Conservation (phyloP, 2,329 filamentous ascomycete genomes). For the Ilyonectria destructans region DNA sequence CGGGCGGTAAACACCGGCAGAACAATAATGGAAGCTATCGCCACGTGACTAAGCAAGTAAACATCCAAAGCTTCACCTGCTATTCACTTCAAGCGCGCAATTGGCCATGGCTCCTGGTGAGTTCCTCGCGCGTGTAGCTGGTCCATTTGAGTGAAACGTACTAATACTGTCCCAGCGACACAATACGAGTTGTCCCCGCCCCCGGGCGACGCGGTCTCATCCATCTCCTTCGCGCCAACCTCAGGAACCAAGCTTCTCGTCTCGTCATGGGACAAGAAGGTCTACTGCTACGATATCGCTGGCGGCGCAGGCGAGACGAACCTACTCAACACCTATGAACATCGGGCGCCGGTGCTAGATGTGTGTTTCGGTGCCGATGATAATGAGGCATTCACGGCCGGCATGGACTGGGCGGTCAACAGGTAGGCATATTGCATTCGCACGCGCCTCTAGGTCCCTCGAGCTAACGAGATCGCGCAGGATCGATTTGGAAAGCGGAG, state of each 20-base stretch:
- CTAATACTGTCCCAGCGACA: conserved; percentile 63
- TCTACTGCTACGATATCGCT: conserved; percentile 88
- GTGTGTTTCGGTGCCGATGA: conserved; percentile 91
- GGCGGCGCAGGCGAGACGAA: conserved; percentile 68
- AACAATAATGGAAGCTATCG: conserved; percentile 47
- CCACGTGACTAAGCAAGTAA: conserved; percentile 59
- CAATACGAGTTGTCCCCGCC: conserved; percentile 89
- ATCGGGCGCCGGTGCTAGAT: conserved; percentile 89
- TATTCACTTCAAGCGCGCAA: conserved; percentile 37
- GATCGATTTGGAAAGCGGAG: conserved; percentile 80
- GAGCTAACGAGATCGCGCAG: conserved; percentile 50
- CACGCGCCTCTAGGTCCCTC: conserved; percentile 15
- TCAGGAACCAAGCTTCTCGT: conserved; percentile 86
- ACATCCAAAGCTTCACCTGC: conserved; percentile 51
- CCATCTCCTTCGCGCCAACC: conserved; percentile 86
- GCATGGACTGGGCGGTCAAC: conserved; percentile 89
- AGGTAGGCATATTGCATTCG: conserved; percentile 63
- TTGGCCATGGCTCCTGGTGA: conserved; percentile 61
- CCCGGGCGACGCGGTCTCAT: conserved; percentile 89
- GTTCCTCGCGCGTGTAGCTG: conserved; percentile 27
- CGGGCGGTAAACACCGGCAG: conserved; percentile 53
- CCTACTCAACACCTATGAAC: conserved; percentile 82
- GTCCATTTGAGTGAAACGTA: not conserved
- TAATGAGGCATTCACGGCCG: conserved; percentile 87
- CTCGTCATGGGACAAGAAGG: conserved; percentile 93